phyloP scores from a whole-genome alignment of 345 rosid genomes.

The Geranium rotundifolium region DNA sequence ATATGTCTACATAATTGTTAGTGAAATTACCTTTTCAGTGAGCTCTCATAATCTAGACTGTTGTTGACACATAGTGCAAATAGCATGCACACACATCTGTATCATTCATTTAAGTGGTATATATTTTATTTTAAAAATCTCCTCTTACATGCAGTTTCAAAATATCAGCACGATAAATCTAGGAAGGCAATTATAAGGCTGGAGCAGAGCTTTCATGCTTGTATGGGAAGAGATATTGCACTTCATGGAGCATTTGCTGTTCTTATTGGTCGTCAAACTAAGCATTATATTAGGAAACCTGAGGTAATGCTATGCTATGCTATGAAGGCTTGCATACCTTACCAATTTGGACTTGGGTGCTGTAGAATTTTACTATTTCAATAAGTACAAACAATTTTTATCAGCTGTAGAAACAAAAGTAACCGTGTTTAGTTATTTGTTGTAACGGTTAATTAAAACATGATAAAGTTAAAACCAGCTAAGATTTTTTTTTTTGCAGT shows the following conservation, averaged over 20 bases:
- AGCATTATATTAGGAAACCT: conserved; percentile 67
- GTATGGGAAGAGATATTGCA: conserved; percentile 66
- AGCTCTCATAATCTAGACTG: neutral
- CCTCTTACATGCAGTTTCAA: conserved; percentile 35
- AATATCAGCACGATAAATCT: conserved; percentile 50
- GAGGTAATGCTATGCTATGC: conserved; percentile 39
- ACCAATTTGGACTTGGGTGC: neutral
- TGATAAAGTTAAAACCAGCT: neutral
- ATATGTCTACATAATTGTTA: neutral
- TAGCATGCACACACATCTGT: neutral
- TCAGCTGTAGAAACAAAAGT: neutral
- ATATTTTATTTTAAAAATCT: neutral
- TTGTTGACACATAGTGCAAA: neutral
- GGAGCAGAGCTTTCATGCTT: conserved; percentile 64
- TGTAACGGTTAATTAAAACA: neutral
- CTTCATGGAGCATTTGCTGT: conserved; percentile 63
- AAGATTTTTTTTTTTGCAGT: neutral
- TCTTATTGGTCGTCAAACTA: conserved; percentile 57
- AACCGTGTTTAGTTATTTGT: neutral
- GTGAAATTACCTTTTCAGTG: neutral
- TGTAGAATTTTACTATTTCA: no score
- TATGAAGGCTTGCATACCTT: neutral
- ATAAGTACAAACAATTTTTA: neutral
- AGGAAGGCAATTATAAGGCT: conserved; percentile 54
- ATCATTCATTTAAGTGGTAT: neutral